Percentiles rank a stretch among this genome's conserved stretches.
These are phyloP conservation scores for Saturnispora diversa DNA, from an alignment of 805 yeast genomes.

Conservation along the genomic window DNA sequence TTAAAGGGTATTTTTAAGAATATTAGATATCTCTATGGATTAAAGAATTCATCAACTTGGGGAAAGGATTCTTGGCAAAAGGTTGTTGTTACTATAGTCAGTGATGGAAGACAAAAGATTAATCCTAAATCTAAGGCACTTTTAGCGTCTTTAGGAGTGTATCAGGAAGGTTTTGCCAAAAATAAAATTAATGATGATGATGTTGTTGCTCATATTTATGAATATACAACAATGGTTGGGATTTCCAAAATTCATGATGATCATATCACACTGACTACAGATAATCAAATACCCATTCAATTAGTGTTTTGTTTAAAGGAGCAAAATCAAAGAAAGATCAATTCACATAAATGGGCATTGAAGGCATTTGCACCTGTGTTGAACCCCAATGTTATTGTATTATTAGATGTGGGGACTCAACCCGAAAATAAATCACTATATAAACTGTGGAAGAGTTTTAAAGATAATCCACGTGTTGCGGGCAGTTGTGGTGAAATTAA, in stretches of 20 bases:
- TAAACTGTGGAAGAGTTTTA: constrained; percentile 82
- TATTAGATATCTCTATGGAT: constrained; percentile 62
- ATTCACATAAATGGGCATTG: constrained; percentile 95
- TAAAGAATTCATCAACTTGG: constrained; percentile 65
- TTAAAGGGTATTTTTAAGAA: constrained; percentile 87
- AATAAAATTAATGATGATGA: constrained; percentile 75
- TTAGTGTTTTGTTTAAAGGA: constrained; percentile 85
- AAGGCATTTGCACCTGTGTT: constrained; percentile 82
- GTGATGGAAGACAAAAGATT: constrained; percentile 86
- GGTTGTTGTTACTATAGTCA: constrained; percentile 79
- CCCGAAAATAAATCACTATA: constrained; percentile 80
- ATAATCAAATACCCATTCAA: constrained; percentile 71
- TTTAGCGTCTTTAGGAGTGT: constrained; percentile 79
- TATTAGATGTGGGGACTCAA: constrained; percentile 91
- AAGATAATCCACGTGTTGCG: constrained; percentile 64
- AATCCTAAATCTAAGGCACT: constrained; percentile 72
- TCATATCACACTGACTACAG: constrained; percentile 59
- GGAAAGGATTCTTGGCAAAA: constrained; percentile 96
- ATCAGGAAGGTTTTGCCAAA: constrained; percentile 94
- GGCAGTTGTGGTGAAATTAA: constrained; percentile 98
- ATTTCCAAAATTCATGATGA: constrained; percentile 53
- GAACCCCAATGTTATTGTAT: constrained; percentile 73
- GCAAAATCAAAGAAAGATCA: constrained; percentile 79
- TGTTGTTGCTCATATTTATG: constrained; percentile 84
- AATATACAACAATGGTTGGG: constrained; percentile 88